Evolutionary conservation across 768 basidiomycete species (phyloP), one percentile per base, ranked within the genome.

Genomic region (Mycena rosella): DNA sequence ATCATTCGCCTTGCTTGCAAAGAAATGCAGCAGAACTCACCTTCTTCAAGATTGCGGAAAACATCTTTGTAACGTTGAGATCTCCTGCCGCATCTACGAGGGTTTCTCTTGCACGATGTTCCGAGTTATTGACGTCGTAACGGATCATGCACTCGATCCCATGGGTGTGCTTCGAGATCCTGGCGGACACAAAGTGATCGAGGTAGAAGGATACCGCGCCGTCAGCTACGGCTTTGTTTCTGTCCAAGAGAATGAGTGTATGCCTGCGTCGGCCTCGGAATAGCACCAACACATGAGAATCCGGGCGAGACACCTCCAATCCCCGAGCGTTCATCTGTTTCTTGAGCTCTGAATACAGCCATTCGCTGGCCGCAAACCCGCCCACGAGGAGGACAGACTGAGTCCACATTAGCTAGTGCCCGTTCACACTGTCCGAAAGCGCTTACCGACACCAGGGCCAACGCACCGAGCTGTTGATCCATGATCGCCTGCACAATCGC

Each of bases 301-400:
- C 86, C 0, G 88, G 88, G 10, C 86, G 80, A 56, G 82, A 80
- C 20, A 89, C 74, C 34, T 74, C 78, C 49, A 87, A 72, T n/a
- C 82, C 80, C 0, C 79, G 71, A 1, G 77, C 69, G 5, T 77
- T 77, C 13, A 89, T 76, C 6, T 77, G 71, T 56, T 72, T 75
- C 44, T 81, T 81, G 3, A 89, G 80, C 53, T 79, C 77, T 2
- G 76, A 73, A 70, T 81, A 86, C n/a, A 89, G 72, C 80, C 84
- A 89, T 58, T 88, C 85, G 63, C 84, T 88, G 1, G 87, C 86
- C 17, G 86, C 84, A 73, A 89, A 89, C 0, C 88, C 88, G 26
- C 88, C 88, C 4, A 89, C 87, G n/a, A 90, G 81, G 34, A 85
- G 79, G 27, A 84, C 79, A 26, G 80, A 78, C 84, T 84, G n/a